A percentile compares a stretch with the other conserved stretches of the same genome.
Evolutionary conservation across 257 asterid genomes (phyloP).

Genomic region (Nicotiana attenuata): DNA sequence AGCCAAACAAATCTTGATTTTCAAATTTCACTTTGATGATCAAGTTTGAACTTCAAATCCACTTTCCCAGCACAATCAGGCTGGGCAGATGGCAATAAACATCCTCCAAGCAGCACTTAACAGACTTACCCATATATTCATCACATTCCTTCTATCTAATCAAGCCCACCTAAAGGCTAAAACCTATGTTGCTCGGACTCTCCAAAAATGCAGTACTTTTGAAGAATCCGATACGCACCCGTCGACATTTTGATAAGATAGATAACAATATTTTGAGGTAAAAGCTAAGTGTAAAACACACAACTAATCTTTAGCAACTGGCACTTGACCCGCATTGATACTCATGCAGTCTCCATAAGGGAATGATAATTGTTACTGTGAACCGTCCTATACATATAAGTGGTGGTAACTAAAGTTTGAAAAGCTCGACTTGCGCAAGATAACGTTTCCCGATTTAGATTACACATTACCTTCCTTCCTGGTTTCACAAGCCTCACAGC

Average conservation of each 20-base stretch:
- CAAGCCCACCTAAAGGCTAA: too few relatives aligned
- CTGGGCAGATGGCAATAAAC: too few relatives aligned
- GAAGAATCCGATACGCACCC: too few relatives aligned
- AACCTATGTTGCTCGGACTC: too few relatives aligned
- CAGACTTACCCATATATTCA: too few relatives aligned
- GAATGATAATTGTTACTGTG: neutral
- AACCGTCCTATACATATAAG: neutral
- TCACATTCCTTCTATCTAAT: too few relatives aligned
- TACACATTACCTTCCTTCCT: slow-evolving; percentile 56
- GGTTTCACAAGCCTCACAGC: slow-evolving; percentile 92
- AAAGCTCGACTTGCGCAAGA: neutral
- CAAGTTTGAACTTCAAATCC: neutral
- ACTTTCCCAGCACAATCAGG: neutral
- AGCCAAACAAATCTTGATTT: too few relatives aligned
- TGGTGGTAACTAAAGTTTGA: neutral
- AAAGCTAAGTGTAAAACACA: neutral
- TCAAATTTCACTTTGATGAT: neutral
- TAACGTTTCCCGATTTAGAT: neutral
- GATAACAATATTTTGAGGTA: too few relatives aligned
- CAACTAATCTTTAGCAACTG: neutral
- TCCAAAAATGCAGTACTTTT: too few relatives aligned
- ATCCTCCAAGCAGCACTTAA: too few relatives aligned
- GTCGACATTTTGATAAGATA: too few relatives aligned
- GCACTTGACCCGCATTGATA: neutral
- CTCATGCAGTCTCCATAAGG: neutral